Conservation (phyloP, 176 grass and related monocot genomes). For the Rhynchospora pubera region DNA sequence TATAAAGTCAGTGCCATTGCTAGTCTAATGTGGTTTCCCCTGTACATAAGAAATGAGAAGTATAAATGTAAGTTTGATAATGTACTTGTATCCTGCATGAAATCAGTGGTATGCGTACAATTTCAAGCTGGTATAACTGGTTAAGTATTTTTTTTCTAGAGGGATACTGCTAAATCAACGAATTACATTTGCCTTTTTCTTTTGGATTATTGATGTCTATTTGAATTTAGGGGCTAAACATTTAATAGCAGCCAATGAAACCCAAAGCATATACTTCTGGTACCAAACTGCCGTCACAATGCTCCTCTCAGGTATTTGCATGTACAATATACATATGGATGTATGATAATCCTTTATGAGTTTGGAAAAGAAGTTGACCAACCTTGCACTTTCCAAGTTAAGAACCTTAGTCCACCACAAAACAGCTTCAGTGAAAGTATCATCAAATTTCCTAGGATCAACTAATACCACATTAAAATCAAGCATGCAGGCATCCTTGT, state of each 20-base stretch:
- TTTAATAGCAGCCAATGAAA: neutral
- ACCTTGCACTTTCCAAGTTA: slow-evolving; percentile 46
- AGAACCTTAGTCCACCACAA: slow-evolving; percentile 51
- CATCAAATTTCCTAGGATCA: slow-evolving; percentile 50
- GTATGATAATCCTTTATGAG: neutral
- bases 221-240: neutral
- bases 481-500: slow-evolving; percentile 62
- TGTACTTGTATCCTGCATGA: neutral
- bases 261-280: neutral
- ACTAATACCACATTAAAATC: slow-evolving; percentile 59
- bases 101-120: neutral
- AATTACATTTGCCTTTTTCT: neutral
- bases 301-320: slow-evolving; percentile 3
- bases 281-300: neutral
- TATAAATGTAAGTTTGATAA: neutral
- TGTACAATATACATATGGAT: neutral
- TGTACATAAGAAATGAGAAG: slow-evolving; percentile 2
- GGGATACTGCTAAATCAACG: too few relatives aligned
- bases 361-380: neutral
- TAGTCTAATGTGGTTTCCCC: slow-evolving; percentile 39
- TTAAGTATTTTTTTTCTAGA: too few relatives aligned
- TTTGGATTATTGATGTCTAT: neutral
- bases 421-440: slow-evolving; percentile 39
- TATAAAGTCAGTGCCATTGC: slow-evolving; percentile 49
- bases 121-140: too few relatives aligned